Evolutionary conservation across 1,284 basidiomycete genomes (phyloP).

Genomic region (Boletus semigastroideus): DNA sequence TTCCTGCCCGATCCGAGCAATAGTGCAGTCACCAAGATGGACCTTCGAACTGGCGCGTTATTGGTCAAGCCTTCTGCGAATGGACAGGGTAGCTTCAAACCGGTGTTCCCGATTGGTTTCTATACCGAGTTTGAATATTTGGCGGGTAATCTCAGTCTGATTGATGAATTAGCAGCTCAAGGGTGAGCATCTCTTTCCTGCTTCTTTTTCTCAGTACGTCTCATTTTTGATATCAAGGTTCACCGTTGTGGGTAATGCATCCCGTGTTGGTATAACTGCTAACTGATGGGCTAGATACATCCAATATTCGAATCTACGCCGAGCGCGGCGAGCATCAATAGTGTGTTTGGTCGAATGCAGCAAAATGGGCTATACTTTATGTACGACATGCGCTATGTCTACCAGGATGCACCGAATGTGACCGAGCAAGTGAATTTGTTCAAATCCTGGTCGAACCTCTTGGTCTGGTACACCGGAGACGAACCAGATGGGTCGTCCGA

Average conservation of each 20-base stretch:
- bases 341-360: slow-evolving; percentile 66
- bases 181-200: slow-evolving; percentile 45
- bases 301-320: slow-evolving; percentile 64
- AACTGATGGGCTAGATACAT: slow-evolving; percentile 47
- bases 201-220: not conserved
- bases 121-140: slow-evolving; percentile 71
- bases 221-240: slow-evolving; percentile 25
- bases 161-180: slow-evolving; percentile 57
- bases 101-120: slow-evolving; percentile 71
- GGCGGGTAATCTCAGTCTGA: slow-evolving; percentile 50
- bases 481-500: slow-evolving; percentile 74
- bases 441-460: slow-evolving; percentile 64
- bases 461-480: slow-evolving; percentile 77
- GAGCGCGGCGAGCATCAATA: slow-evolving; percentile 43
- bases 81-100: slow-evolving; percentile 49
- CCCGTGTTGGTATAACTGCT: not conserved
- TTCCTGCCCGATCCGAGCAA: slow-evolving; percentile 57
- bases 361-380: slow-evolving; percentile 70
- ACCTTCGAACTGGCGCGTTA: slow-evolving; percentile 65
- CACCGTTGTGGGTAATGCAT: slow-evolving; percentile 29
- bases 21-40: slow-evolving; percentile 64
- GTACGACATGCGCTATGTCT: slow-evolving; percentile 74
- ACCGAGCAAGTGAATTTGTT: slow-evolving; percentile 65
- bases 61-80: slow-evolving; percentile 51
- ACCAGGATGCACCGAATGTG: slow-evolving; percentile 60